Evolutionary conservation across 805 yeast genomes (phyloP), one percentile per base, ranked within the genome.

Genomic region (Saccharomycopsis fodiens): DNA sequence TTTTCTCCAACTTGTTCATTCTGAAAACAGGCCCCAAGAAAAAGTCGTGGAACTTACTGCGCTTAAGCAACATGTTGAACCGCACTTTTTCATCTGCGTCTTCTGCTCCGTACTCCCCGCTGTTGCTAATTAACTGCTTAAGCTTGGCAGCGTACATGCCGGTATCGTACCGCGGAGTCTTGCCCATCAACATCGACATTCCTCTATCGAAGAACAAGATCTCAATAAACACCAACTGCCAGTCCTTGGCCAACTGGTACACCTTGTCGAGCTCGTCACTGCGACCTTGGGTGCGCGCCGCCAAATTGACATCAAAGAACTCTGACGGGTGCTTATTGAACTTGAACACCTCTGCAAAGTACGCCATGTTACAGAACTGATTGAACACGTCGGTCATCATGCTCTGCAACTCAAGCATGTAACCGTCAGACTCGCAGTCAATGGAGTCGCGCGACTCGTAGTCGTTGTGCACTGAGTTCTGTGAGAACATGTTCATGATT

Each of bases 161-260:
- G 22, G 45, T 39, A 37, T 41, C 46, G 15, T 41, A 10, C 13
- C 32, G 5, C 15, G 36, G 25, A 2, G 46, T 41, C 13, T 40
- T 31, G n/a, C 22, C 10, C 25, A 41, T 22, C 31, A 35, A 31
- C 23, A 44, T 34, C 20, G 43, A 22, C 13, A 45, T 27, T 7
- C 32, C 35, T 16, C 39, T 44, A 21, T 48, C 52, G 29, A 45
- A 32, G 22, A 30, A 10, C 15, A 41, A 15, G 23, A 48, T 15
- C 25, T 45, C 49, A 22, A 45, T 8, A 44, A 47, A 48, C 16
- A 39, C 34, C 17, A 42, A 38, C 35, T 42, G 40, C 52, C 52
- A 48, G 15, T 15, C 27, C 12, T 35, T 40, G 17, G 42, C 34
- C 8, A 21, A 36, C 8, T 16, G 35, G 5, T 45, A 22, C n/a